phyloP scores from a whole-genome alignment of 768 basidiomycete species.

The Chalciporus piperatus region DNA sequence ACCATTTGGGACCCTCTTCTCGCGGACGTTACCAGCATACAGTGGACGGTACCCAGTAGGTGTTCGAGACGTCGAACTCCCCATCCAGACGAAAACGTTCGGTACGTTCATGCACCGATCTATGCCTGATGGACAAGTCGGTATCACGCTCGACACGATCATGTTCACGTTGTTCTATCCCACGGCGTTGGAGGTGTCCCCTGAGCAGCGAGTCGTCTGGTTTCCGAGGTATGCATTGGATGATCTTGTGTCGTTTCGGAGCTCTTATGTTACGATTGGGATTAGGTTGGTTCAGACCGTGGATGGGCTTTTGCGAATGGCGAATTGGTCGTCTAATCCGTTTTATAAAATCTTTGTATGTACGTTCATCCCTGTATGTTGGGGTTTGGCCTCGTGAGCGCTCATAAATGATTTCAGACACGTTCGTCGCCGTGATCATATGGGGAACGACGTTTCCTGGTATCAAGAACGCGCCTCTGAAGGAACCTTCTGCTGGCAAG shows the following conservation, averaged over 20 bases:
- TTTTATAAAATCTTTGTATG: conserved; percentile 25
- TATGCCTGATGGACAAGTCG: conserved; percentile 19
- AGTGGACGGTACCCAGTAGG: conserved; percentile 31
- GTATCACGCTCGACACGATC: conserved; percentile 29
- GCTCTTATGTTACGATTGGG: background rate
- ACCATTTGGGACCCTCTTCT: conserved; percentile 18
- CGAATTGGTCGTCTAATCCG: conserved; percentile 28
- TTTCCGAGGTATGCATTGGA: conserved; percentile 27
- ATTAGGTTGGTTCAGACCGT: conserved; percentile 31
- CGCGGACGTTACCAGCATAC: conserved; percentile 29
- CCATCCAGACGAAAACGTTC: conserved; percentile 24
- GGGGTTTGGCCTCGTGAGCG: background rate
- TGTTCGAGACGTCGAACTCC: conserved; percentile 32
- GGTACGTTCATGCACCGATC: conserved; percentile 26
- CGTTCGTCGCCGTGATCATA: conserved; percentile 23
- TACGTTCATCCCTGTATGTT: background rate
- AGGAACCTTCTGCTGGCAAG: conserved; percentile 6
- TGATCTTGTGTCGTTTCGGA: background rate
- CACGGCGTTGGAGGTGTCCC: conserved; percentile 7
- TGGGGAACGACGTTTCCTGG: conserved; percentile 34
- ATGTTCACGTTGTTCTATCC: conserved; percentile 35
- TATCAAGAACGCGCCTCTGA: conserved; percentile 25
- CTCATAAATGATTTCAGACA: conserved; percentile 10
- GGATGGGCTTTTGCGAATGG: conserved; percentile 32
- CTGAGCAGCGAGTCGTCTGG: conserved; percentile 15